Base-by-base conservation (phyloP, 2,329 filamentous ascomycete genomes). In the Blastomyces emzantsi region DNA sequence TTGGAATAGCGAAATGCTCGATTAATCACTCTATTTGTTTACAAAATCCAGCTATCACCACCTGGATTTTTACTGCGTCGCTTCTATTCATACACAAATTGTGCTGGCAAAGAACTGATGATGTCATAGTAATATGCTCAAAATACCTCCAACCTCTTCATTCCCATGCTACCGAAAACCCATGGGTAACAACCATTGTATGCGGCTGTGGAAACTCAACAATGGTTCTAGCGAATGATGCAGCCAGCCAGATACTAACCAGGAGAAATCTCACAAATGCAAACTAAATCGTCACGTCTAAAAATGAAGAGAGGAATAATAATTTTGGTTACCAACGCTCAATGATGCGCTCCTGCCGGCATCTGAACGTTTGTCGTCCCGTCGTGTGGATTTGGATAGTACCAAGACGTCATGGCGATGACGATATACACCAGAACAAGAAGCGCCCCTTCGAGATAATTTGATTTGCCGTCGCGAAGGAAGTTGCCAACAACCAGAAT, bases 401-500 rank as follows among this genome's bases (percentile, higher is more conserved):
- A 87, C 76, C 80, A 87, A 0, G 84, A 82, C 25, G 79, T 79
- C 52, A 87, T 78, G 1, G 85, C 84, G 66, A 88, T 85, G 69
- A 87, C 83, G 41, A 86, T 71, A 70, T 88, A 87, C 13, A 86
- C 82, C 61, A 80, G 67, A 22, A 96, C 85, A 67, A 90, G 90
- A 22, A 97, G 82, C 30, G 86, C 83, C 1, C 92, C 92, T 74
- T 97, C 92, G 4, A 97, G 83, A 71, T 95, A 97, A 72, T 96
- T 95, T 66, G 87, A 90, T 80, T 94, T 93, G 68, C 90, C 87
- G 72, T 97, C 92, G 60, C 91, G 82, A 62, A 97, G 77, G 76
- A 96, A 96, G 66, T 91, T 90, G 0, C 92, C 91, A 47, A 96
- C 90, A 0, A 92, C 90, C 52, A 97, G 80, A 69, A 96, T 93